Evolutionary conservation across 73 alveolate species (phyloP).

Genomic region (Stentor roeselii): DNA sequence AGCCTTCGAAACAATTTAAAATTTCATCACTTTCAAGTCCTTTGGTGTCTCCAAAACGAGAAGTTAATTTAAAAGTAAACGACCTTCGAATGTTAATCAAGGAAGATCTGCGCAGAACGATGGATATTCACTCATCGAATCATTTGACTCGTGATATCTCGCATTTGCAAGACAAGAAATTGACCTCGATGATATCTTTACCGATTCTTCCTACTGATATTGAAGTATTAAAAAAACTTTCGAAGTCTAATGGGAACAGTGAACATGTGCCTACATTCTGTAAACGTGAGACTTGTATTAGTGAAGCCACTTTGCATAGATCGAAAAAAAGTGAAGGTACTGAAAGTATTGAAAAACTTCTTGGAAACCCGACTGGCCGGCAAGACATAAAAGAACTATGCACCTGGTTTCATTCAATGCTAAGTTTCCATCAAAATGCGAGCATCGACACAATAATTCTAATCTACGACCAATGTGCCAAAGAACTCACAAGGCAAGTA

Average conservation of each 20-base stretch:
- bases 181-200: neutral
- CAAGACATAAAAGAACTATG: slow-evolving; percentile 19
- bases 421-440: neutral
- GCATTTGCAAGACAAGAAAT: neutral
- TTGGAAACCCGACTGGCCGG: slow-evolving; percentile 26
- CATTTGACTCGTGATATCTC: neutral
- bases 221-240: neutral
- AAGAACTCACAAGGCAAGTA: slow-evolving; percentile 13
- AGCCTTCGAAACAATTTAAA: neutral
- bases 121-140: neutral
- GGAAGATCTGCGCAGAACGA: neutral
- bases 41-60: no score
- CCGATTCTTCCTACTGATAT: slow-evolving; percentile 23
- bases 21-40: no score
- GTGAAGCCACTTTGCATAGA: neutral
- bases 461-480: neutral
- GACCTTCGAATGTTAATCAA: neutral
- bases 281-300: neutral
- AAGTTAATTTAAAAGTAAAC: neutral
- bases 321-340: no score
- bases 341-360: neutral
- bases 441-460: neutral
- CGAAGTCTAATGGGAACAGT: neutral
- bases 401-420: neutral
- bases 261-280: neutral